These are phyloP conservation scores for Clitocybe nebularis DNA, from an alignment of 1,284 basidiomycete species.

Conservation along the genomic window DNA sequence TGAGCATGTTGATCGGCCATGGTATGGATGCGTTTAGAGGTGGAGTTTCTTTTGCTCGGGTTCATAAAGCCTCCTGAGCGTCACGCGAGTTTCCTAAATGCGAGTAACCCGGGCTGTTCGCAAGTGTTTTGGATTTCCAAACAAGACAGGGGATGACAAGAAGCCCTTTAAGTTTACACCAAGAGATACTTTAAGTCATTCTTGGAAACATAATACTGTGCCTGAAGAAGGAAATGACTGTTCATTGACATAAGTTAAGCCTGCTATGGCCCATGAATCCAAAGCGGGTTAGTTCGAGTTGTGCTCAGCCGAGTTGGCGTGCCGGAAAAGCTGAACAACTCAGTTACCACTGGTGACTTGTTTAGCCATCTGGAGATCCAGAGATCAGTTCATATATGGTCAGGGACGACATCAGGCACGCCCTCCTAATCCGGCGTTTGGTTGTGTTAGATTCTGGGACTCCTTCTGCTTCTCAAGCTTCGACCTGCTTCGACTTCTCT, in stretches of 20 bases:
- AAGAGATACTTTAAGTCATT: constrained; percentile 16
- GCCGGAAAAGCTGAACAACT: constrained; percentile 8
- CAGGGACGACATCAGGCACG: constrained; percentile 13
- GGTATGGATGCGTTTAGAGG: constrained; percentile 6
- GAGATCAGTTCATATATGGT: background rate
- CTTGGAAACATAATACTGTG: constrained; percentile 15
- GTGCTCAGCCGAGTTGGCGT: constrained; percentile 7
- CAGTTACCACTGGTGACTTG: constrained; percentile 14
- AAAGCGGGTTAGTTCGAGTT: constrained; percentile 17
- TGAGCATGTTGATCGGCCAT: constrained; percentile 19
- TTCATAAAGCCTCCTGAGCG: constrained; percentile 22
- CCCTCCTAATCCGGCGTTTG: background rate
- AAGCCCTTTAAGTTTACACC: constrained; percentile 15
- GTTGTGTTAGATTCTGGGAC: background rate
- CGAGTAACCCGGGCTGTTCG: constrained; percentile 17
- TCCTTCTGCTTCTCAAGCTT: background rate
- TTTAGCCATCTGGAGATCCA: background rate
- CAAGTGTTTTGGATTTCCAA: constrained; percentile 15
- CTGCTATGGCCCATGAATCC: constrained; percentile 9
- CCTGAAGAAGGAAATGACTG: constrained; percentile 10
- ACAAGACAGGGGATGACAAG: constrained; percentile 14
- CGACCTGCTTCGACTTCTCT: background rate
- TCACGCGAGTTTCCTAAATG: constrained; percentile 16
- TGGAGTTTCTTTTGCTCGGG: constrained; percentile 12
- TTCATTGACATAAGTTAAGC: constrained; percentile 11